Evolutionary conservation across 2,329 filamentous ascomycete species (phyloP).

Genomic region (Phaeophleospora eucalypticola): DNA sequence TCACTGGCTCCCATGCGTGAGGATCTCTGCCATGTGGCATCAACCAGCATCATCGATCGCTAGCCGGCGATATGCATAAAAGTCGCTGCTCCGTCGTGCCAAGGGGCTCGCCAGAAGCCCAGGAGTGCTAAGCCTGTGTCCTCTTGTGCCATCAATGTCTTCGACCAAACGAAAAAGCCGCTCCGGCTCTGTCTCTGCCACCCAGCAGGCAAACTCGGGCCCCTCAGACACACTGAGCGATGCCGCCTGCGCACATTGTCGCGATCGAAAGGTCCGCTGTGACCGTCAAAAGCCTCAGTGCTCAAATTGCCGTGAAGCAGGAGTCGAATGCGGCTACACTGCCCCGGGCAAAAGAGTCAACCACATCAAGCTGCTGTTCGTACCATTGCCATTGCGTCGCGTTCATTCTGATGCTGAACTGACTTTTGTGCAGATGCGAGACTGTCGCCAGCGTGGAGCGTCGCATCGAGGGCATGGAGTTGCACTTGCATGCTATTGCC

Average conservation of each 20-base stretch:
- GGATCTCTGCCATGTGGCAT: too few relatives aligned
- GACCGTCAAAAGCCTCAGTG: conserved; percentile 4
- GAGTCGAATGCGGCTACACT: conserved; percentile 6
- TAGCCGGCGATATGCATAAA: too few relatives aligned
- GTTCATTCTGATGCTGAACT: background rate
- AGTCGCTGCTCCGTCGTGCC: too few relatives aligned
- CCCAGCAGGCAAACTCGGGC: too few relatives aligned
- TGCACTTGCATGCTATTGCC: background rate
- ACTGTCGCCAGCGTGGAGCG: conserved; percentile 6
- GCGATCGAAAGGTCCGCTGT: conserved; percentile 8
- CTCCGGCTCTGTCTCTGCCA: too few relatives aligned
- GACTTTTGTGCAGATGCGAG: conserved; percentile 2
- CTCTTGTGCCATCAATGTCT: too few relatives aligned
- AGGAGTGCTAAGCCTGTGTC: too few relatives aligned
- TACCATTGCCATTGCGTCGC: background rate
- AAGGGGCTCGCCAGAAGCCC: too few relatives aligned
- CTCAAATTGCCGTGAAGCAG: conserved; percentile 5
- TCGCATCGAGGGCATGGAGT: conserved; percentile 5
- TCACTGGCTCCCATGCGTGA: too few relatives aligned
- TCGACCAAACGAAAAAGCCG: too few relatives aligned
- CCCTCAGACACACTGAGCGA: too few relatives aligned
- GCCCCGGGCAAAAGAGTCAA: conserved; percentile 7
- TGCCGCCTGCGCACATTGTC: conserved; percentile 7
- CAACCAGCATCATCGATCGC: too few relatives aligned
- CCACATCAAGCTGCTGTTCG: conserved; percentile 9